Percentiles rank a stretch among this genome's conserved stretches.
phyloP scores from a whole-genome alignment of 2,329 filamentous ascomycete species.

The Cladosporium oxysporum region DNA sequence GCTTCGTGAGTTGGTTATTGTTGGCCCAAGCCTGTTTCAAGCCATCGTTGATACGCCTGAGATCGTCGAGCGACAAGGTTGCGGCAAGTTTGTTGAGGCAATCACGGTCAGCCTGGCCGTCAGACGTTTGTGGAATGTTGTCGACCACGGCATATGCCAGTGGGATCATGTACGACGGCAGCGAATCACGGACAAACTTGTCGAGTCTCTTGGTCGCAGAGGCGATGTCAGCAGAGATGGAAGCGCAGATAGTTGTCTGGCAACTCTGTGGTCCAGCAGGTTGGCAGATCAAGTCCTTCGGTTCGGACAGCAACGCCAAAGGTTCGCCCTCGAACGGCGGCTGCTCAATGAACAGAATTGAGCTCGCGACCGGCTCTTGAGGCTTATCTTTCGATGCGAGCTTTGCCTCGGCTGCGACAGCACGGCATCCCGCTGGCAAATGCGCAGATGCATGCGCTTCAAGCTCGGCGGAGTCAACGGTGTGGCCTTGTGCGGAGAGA shows the following conservation, averaged over 20 bases:
- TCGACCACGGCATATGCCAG: conserved; percentile 47
- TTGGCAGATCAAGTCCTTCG: conserved; percentile 27
- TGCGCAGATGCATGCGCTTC: conserved; percentile 42
- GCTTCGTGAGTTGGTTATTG: conserved; percentile 31
- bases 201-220: conserved; percentile 44
- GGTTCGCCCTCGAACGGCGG: conserved; percentile 29
- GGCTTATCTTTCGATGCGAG: conserved; percentile 25
- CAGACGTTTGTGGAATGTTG: conserved; percentile 35
- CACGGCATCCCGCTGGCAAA: conserved; percentile 37
- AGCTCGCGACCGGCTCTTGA: not conserved
- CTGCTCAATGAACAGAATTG: conserved; percentile 41
- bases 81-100: conserved; percentile 37
- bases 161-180: conserved; percentile 53
- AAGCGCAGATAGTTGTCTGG: conserved; percentile 25
- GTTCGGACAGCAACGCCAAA: conserved; percentile 33
- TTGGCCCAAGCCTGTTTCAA: conserved; percentile 40
- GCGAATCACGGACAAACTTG: conserved; percentile 44
- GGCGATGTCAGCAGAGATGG: conserved; percentile 37
- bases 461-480: conserved; percentile 75
- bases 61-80: conserved; percentile 25
- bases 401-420: conserved; percentile 30
- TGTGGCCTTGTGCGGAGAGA: conserved; percentile 74
- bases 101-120: conserved; percentile 38
- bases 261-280: conserved; percentile 7
- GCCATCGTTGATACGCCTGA: conserved; percentile 30